phyloP scores from a whole-genome alignment of 768 basidiomycete genomes.

The Auricularia cornea region DNA sequence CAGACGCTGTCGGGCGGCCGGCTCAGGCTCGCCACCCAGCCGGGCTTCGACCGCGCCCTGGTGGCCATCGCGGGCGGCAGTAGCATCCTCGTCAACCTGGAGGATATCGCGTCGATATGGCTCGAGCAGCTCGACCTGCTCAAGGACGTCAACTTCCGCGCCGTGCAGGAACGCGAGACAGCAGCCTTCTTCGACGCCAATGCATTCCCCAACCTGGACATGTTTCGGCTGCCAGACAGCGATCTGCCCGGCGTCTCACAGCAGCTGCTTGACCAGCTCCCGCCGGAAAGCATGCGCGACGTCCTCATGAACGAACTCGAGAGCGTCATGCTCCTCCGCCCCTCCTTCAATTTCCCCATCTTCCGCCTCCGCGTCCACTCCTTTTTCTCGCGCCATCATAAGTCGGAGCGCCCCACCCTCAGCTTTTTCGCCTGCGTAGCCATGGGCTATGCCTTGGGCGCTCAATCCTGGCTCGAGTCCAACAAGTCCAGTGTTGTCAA shows the following conservation, averaged over 20 bases:
- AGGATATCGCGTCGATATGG: constrained; percentile 56
- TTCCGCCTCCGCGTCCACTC: constrained; percentile 37
- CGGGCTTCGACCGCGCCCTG: constrained; percentile 24
- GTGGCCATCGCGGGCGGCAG: constrained; percentile 33
- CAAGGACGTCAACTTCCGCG: constrained; percentile 8
- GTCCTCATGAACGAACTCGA: constrained; percentile 32
- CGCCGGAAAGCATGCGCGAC: constrained; percentile 28
- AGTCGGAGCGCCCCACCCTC: constrained; percentile 23
- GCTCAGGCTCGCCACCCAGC: constrained; percentile 4
- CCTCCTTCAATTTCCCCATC: constrained; percentile 41
- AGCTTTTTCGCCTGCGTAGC: constrained; percentile 54
- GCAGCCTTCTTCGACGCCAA: constrained; percentile 12
- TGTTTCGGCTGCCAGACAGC: constrained; percentile 17
- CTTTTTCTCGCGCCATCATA: constrained; percentile 31
- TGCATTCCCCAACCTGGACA: constrained; percentile 23
- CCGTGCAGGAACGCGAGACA: constrained; percentile 9
- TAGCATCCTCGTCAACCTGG: constrained; percentile 44
- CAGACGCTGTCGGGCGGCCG: constrained; percentile 2
- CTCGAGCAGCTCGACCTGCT: constrained; percentile 42
- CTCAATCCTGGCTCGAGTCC: constrained; percentile 13
- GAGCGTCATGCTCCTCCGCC: constrained; percentile 38
- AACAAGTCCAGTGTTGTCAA: constrained; percentile 11
- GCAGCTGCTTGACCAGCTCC: constrained; percentile 32
- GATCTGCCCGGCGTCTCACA: constrained; percentile 29
- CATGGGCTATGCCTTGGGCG: constrained; percentile 53